These are phyloP conservation scores for Craspedostauros australis DNA, from an alignment of 108 stramenopile genomes.

Conservation along the genomic window DNA sequence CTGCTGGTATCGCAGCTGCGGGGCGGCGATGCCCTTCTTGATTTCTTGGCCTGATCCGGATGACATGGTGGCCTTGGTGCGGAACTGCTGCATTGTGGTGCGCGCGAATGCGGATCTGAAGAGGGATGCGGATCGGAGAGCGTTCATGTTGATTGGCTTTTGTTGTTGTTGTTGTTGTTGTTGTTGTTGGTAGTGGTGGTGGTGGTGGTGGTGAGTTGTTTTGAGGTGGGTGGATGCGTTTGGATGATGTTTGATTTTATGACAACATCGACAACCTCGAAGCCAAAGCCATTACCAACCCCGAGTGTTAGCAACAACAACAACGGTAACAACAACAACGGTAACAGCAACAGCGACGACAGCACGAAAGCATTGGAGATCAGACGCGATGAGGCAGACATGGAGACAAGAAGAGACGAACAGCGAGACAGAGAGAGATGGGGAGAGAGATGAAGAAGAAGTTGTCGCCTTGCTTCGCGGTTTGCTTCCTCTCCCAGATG, in stretches of 20 bases:
- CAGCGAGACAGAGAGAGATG: no score
- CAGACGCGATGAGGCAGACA: neutral
- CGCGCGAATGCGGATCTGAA: constrained; percentile 3
- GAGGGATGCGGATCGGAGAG: no score
- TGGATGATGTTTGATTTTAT: constrained; percentile 6
- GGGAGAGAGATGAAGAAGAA: no score
- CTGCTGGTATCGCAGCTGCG: no score
- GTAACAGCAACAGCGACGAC: neutral
- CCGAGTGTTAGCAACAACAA: neutral
- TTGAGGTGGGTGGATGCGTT: constrained; percentile 1
- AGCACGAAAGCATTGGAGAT: neutral
- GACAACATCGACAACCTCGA: neutral
- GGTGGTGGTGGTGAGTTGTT: neutral
- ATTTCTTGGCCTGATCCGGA: no score
- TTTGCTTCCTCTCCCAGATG: no score
- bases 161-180: neutral
- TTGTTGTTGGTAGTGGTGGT: neutral
- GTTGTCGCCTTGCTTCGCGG: no score
- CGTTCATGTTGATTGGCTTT: constrained; percentile 11
- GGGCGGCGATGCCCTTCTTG: no score
- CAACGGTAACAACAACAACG: neutral
- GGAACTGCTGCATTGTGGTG: constrained; percentile 1
- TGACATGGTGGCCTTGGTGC: constrained; percentile 12
- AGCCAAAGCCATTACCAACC: neutral
- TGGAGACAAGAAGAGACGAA: neutral